These are phyloP conservation scores for Verticillium nonalfalfae DNA, from an alignment of 2,329 filamentous ascomycete species.

Conservation along the genomic window DNA sequence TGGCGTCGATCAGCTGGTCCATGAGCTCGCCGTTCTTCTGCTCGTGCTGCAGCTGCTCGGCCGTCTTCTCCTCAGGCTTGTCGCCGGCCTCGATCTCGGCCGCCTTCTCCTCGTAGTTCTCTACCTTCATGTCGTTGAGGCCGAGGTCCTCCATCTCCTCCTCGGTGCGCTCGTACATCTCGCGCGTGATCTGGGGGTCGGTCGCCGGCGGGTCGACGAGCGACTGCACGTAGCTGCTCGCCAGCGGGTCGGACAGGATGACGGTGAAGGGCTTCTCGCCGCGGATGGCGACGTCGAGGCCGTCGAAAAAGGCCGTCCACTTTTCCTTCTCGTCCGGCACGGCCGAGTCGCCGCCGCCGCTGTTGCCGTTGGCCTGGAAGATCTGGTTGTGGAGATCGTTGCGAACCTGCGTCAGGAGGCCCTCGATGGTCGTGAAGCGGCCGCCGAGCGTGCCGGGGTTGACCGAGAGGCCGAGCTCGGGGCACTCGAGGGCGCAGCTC, in stretches of 20 bases:
- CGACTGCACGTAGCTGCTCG: conserved; percentile 90
- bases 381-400: conserved; percentile 85
- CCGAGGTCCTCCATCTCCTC: conserved; percentile 94
- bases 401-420: conserved; percentile 84
- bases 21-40: conserved; percentile 10
- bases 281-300: conserved; percentile 69
- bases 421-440: conserved; percentile 94
- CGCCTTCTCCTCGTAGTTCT: conserved; percentile 67
- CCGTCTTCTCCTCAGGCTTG: conserved; percentile 3
- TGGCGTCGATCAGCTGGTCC: conserved; percentile 11
- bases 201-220: conserved; percentile 63
- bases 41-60: conserved; percentile 4
- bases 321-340: conserved; percentile 54
- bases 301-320: conserved; percentile 78
- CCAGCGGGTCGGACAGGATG: conserved; percentile 79
- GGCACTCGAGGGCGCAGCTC: conserved; percentile 79
- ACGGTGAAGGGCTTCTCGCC: conserved; percentile 78
- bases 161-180: conserved; percentile 79
- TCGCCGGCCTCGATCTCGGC: conserved; percentile 29
- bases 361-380: conserved; percentile 64
- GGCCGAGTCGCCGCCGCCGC: conserved; percentile 68
- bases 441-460: conserved; percentile 93
- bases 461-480: conserved; percentile 79
- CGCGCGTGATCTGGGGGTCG: conserved; percentile 74
- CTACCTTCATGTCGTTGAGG: conserved; percentile 84